phyloP scores from a whole-genome alignment of 2,329 filamentous ascomycete species.

The Cordyceps tenuipes region DNA sequence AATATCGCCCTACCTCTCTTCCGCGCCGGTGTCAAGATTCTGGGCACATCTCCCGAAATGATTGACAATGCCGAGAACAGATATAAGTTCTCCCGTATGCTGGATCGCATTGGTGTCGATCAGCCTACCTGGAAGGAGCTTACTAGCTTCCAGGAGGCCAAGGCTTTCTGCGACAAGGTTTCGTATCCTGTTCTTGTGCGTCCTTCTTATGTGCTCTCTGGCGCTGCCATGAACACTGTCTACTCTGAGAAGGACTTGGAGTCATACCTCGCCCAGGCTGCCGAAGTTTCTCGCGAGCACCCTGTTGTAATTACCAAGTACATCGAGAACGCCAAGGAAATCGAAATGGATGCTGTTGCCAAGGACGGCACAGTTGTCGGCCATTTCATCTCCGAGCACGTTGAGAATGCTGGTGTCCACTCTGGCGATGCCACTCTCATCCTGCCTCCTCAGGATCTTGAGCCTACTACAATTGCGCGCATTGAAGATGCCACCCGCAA shows the following conservation, averaged over 20 bases:
- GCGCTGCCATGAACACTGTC: conserved; percentile 98
- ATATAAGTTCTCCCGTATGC: conserved; percentile 98
- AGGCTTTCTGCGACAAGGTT: conserved; percentile 77
- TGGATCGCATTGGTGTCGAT: conserved; percentile 89
- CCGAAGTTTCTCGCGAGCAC: conserved; percentile 87
- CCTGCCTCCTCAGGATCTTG: conserved; percentile 86
- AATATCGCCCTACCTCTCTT: conserved; percentile 90
- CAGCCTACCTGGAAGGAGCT: conserved; percentile 98
- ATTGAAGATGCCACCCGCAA: conserved; percentile 94
- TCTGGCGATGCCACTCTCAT: conserved; percentile 96
- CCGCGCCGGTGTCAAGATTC: conserved; percentile 80
- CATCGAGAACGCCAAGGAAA: conserved; percentile 98
- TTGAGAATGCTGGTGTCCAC: conserved; percentile 97
- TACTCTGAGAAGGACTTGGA: conserved; percentile 92
- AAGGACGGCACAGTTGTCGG: conserved; percentile 82
- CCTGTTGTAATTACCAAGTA: conserved; percentile 99
- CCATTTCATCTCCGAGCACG: conserved; percentile 97
- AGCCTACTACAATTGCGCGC: conserved; percentile 75
- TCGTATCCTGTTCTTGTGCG: conserved; percentile 90
- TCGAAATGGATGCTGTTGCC: conserved; percentile 98
- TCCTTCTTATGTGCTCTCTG: conserved; percentile 93
- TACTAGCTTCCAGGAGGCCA: conserved; percentile 87
- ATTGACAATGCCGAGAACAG: conserved; percentile 96
- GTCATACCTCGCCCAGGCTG: conserved; percentile 81
- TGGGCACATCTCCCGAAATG: conserved; percentile 97